A percentile compares a stretch with the other conserved stretches of the same genome.
Evolutionary conservation across 441 rosid species (phyloP).

Genomic region (Pelargonium exstipulatum): DNA sequence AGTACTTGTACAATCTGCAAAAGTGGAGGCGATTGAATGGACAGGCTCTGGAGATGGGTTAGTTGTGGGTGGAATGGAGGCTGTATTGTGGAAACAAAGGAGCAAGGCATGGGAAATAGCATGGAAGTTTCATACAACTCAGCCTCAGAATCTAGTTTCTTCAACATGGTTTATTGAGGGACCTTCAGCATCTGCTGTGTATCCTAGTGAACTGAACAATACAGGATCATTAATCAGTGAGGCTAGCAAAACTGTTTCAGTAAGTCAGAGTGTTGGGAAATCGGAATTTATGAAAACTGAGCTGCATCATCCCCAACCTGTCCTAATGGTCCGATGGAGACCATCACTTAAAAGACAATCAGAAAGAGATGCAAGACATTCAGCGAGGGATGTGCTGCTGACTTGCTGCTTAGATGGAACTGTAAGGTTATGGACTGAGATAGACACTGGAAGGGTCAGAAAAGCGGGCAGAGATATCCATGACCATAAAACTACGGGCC

Average conservation of each 20-base stretch:
- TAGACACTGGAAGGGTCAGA: conserved; percentile 55
- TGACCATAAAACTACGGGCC: conserved; percentile 35
- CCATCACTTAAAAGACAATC: conserved; percentile 42
- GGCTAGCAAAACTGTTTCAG: conserved; percentile 46
- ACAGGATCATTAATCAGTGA: conserved; percentile 30
- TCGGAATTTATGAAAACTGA: conserved; percentile 40
- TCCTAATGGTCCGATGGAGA: conserved; percentile 84
- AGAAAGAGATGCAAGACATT: conserved; percentile 30
- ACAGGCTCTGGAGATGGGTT: conserved; percentile 88
- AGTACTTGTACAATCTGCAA: conserved; percentile 58
- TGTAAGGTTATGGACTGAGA: conserved; percentile 82
- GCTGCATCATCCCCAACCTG: conserved; percentile 68
- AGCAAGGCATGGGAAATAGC: conserved; percentile 81
- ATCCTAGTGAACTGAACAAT: conserved; percentile 29
- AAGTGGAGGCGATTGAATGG: conserved; percentile 85
- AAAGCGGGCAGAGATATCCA: conserved; percentile 44
- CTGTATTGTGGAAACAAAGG: conserved; percentile 76
- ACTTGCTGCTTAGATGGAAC: conserved; percentile 93
- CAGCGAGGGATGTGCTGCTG: conserved; percentile 49
- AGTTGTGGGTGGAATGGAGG: conserved; percentile 65
- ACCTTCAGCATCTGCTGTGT: conserved; percentile 64
- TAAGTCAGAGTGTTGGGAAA: conserved; percentile 41
- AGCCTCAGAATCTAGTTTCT: conserved; percentile 71
- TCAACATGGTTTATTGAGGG: conserved; percentile 78
- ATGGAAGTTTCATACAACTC: conserved; percentile 59